Conservation (phyloP, 306 rosid genomes). For the Vigna nakashimae region DNA sequence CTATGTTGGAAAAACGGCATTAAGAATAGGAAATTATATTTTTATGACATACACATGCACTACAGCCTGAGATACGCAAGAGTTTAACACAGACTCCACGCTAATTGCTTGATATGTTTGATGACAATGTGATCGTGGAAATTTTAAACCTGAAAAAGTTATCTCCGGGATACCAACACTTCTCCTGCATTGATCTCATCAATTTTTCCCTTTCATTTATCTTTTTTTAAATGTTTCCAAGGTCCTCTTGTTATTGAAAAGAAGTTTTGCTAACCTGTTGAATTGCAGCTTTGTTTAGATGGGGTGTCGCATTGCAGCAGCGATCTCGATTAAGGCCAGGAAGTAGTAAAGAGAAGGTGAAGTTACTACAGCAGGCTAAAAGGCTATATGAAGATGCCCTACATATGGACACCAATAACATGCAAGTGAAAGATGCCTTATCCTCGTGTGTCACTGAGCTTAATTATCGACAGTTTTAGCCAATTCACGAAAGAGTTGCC, state of each 20-base stretch:
- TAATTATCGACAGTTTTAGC: slow-evolving; percentile 53
- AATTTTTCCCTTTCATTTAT: neutral
- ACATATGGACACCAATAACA: slow-evolving; percentile 71
- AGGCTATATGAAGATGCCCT: slow-evolving; percentile 88
- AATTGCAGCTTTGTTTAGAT: slow-evolving; percentile 81
- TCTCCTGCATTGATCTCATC: slow-evolving; percentile 1
- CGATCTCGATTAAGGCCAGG: slow-evolving; percentile 83
- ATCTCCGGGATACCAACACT: neutral
- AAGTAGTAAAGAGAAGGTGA: slow-evolving; percentile 84
- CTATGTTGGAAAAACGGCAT: slow-evolving; percentile 14
- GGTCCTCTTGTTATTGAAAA: neutral
- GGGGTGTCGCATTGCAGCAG: slow-evolving; percentile 92
- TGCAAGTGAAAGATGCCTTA: slow-evolving; percentile 77
- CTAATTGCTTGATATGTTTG: slow-evolving; percentile 23
- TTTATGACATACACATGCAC: slow-evolving; percentile 23
- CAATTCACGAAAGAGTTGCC: slow-evolving; percentile 33
- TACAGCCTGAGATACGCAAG: neutral
- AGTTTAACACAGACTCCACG: neutral
- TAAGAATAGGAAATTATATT: slow-evolving; percentile 24
- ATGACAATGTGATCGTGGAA: slow-evolving; percentile 19
- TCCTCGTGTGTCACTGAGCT: slow-evolving; percentile 59
- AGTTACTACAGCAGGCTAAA: slow-evolving; percentile 85
- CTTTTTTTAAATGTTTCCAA: neutral
- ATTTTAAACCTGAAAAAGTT: neutral
- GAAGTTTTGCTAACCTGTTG: slow-evolving; percentile 22